Evolutionary conservation across 2,329 filamentous ascomycete genomes (phyloP), one percentile per base, ranked within the genome.

Genomic region (Tolypocladium inflatum): DNA sequence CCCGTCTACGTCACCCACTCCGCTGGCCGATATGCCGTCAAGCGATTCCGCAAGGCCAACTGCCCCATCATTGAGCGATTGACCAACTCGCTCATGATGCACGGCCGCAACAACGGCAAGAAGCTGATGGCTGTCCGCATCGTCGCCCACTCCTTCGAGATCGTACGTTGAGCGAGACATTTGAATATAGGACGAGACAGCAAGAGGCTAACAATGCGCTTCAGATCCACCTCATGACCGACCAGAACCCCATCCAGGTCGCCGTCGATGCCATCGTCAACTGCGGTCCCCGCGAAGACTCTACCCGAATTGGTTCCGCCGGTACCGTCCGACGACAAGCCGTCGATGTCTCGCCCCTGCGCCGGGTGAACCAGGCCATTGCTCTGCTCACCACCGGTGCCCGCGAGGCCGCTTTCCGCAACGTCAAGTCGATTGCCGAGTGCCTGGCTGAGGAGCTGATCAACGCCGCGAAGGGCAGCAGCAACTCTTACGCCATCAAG

Each of bases 21-120:
- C 68, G 94, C 95, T 74, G 94, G 94, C 77, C 91, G 92, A 77
- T 99, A 96, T 87, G 94, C 94, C 76, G 86, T 88, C 82, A 99
- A 99, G 91, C 89, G 95, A 76, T 99, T 99, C 91, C 90, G 94
- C 85, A 99, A 99, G 89, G 94, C 95, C 78, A 95, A 97, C 87
- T 99, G 94, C 90, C 94, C 94, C 74, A 97, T 99, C 88, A 97
- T 99, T 77, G 94, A 99, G 90, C 93, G 94, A 78, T 88, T 99
- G 72, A 99, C 94, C 86, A 99, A 99, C 90, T 97, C 94, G 62
- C 88, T 99, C 78, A 99, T 99, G 95, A 97, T 97, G 93, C 96
- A 99, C 88, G 94, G 94, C 81, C 94, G 94, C 82, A 99, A 99
- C 90, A 99, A 97, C 90, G 94, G 94, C 81, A 99, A 99, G 90